Conservation (phyloP, 768 basidiomycete genomes). For the Botryobasidium botryosum region DNA sequence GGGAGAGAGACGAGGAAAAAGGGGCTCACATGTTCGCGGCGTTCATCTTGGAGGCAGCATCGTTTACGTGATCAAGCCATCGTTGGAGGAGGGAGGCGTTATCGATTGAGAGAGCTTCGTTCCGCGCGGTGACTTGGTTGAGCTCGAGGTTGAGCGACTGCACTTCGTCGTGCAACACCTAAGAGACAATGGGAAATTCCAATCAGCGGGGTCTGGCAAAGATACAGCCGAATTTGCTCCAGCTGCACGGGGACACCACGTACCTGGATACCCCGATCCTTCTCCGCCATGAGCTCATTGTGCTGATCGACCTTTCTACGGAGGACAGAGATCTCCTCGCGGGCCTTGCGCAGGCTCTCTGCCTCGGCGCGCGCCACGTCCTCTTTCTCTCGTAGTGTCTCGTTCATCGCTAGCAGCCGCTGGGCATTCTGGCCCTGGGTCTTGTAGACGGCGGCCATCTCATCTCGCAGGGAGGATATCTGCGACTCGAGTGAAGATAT, state of each 20-base stretch:
- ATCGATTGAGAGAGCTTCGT: constrained; percentile 72
- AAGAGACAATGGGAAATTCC: constrained; percentile 10
- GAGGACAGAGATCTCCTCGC: constrained; percentile 56
- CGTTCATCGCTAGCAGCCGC: constrained; percentile 81
- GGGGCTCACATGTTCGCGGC: constrained; percentile 39
- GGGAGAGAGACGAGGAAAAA: neutral
- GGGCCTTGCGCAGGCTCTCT: constrained; percentile 58
- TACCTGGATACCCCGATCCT: constrained; percentile 80
- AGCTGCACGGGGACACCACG: constrained; percentile 8
- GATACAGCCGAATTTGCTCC: neutral
- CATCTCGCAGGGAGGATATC: constrained; percentile 78
- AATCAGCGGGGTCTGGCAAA: neutral
- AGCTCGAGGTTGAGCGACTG: constrained; percentile 83
- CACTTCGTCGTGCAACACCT: constrained; percentile 94
- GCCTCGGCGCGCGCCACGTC: constrained; percentile 67
- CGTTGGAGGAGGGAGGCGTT: constrained; percentile 91
- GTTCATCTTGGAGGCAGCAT: constrained; percentile 89
- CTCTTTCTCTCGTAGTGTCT: constrained; percentile 86
- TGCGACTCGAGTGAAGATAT: constrained; percentile 86
- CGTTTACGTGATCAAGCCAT: constrained; percentile 91
- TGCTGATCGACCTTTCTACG: constrained; percentile 70
- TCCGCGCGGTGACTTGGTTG: constrained; percentile 74
- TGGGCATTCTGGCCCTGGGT: constrained; percentile 94
- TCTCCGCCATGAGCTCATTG: constrained; percentile 70
- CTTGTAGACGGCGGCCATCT: constrained; percentile 89